phyloP scores from a whole-genome alignment of 2,329 filamentous ascomycete species.

The Neophaeococcomyces aloes region DNA sequence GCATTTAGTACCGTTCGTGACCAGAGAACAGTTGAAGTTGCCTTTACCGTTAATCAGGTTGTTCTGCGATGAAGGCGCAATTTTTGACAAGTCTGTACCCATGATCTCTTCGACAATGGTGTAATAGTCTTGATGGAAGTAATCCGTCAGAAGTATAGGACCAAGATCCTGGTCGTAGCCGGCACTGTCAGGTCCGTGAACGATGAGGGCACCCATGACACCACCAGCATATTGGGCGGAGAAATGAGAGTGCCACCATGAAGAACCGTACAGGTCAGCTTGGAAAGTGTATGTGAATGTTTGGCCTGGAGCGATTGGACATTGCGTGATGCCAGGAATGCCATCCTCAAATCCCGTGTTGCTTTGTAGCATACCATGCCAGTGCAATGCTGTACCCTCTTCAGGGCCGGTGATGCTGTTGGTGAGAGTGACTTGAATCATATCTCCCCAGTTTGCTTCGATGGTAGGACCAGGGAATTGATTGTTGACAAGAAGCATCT shows the following conservation, averaged over 20 bases:
- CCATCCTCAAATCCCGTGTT: constrained; percentile 28
- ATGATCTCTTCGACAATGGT: constrained; percentile 14
- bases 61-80: constrained; percentile 9
- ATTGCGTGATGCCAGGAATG: constrained; percentile 29
- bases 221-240: constrained; percentile 24
- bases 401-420: constrained; percentile 37
- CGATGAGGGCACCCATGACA: constrained; percentile 25
- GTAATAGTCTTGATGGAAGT: constrained; percentile 16
- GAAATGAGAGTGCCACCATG: constrained; percentile 28
- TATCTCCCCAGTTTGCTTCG: constrained; percentile 53
- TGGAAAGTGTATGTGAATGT: constrained; percentile 23
- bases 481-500: constrained; percentile 44
- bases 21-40: constrained; percentile 12
- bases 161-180: constrained; percentile 32
- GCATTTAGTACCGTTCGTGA: constrained; percentile 10
- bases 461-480: constrained; percentile 59
- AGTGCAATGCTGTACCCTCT: constrained; percentile 55
- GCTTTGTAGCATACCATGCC: constrained; percentile 41
- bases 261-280: constrained; percentile 25
- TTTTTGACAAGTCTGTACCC: constrained; percentile 15
- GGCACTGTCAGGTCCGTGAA: constrained; percentile 31
- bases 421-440: constrained; percentile 43
- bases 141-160: constrained; percentile 27
- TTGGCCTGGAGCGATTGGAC: constrained; percentile 28
- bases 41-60: constrained; percentile 21